These are phyloP conservation scores for Discostella pseudostelligera DNA, from an alignment of 108 stramenopile genomes.

Conservation along the genomic window DNA sequence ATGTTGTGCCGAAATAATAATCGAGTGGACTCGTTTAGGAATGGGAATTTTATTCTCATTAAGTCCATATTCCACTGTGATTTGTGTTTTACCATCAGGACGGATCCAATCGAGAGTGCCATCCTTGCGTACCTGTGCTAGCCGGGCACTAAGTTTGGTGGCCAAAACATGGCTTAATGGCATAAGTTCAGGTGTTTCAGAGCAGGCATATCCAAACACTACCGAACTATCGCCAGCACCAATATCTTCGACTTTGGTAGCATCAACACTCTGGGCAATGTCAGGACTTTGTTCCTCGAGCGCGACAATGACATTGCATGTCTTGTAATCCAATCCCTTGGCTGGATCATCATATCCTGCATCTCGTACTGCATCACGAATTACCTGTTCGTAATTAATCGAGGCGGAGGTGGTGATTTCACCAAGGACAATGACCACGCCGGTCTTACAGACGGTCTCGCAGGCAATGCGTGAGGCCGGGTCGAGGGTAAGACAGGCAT, in stretches of 20 bases:
- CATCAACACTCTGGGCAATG: conserved; percentile 95
- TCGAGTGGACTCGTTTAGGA: conserved; percentile 93
- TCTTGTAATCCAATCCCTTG: conserved; percentile 98
- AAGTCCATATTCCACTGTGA: conserved; percentile 90
- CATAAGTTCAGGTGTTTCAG: conserved; percentile 94
- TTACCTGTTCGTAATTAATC: conserved; percentile 96
- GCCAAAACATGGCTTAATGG: conserved; percentile 94
- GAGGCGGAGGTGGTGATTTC: conserved; percentile 96
- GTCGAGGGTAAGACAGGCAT: conserved; percentile 94
- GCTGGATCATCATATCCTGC: conserved; percentile 94
- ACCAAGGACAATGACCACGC: conserved; percentile 98
- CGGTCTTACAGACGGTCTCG: conserved; percentile 97
- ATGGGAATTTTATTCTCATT: conserved; percentile 74
- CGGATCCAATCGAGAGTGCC: conserved; percentile 93
- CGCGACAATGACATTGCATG: conserved; percentile 96
- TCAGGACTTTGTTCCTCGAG: conserved; percentile 97
- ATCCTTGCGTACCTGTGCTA: conserved; percentile 96
- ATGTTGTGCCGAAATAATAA: conserved; percentile 97
- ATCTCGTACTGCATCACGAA: conserved; percentile 94
- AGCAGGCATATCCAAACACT: conserved; percentile 97
- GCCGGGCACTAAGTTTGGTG: conserved; percentile 81
- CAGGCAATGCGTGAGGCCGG: conserved; percentile 93
- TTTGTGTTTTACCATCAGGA: conserved; percentile 97
- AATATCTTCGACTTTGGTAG: conserved; percentile 88
- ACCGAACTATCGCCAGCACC: conserved; percentile 98